These are phyloP conservation scores for Poterioochromonas sp. DNA, from an alignment of 352 stramenopile genomes.

Conservation along the genomic window DNA sequence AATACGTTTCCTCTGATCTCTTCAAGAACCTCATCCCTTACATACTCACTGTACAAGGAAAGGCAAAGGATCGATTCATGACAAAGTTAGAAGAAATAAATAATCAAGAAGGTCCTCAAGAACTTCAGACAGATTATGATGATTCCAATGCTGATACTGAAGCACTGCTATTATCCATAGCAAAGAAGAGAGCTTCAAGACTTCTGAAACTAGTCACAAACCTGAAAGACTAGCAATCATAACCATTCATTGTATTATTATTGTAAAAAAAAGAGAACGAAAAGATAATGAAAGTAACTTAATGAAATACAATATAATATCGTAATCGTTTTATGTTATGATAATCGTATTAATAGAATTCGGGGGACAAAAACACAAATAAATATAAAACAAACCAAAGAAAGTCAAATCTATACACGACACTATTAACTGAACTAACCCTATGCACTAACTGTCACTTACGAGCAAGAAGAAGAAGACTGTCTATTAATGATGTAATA, in stretches of 20 bases:
- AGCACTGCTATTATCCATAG: neutral
- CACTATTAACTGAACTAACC: too few species aligned
- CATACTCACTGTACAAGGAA: neutral
- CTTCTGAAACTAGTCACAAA: neutral
- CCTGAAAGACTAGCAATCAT: neutral
- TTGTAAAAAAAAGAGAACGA: neutral
- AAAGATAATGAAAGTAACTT: neutral
- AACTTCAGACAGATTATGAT: too few species aligned
- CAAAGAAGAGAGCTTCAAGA: neutral
- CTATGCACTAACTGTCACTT: too few species aligned
- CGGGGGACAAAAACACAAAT: too few species aligned
- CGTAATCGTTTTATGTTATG: neutral
- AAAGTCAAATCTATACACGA: too few species aligned
- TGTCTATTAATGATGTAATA: too few species aligned
- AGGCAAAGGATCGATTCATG: neutral
- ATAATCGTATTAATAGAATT: too few species aligned
- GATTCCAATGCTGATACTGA: neutral
- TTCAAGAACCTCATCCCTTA: slow-evolving; percentile 20
- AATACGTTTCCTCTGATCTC: neutral
- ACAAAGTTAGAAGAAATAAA: neutral
- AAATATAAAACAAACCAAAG: too few species aligned
- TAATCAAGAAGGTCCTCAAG: neutral
- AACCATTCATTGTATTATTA: neutral
- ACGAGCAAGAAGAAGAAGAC: too few species aligned
- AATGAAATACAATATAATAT: neutral